Evolutionary conservation across 2,329 filamentous ascomycete genomes (phyloP), one percentile per base, ranked within the genome.

Genomic region (Botrytis hyacinthi): DNA sequence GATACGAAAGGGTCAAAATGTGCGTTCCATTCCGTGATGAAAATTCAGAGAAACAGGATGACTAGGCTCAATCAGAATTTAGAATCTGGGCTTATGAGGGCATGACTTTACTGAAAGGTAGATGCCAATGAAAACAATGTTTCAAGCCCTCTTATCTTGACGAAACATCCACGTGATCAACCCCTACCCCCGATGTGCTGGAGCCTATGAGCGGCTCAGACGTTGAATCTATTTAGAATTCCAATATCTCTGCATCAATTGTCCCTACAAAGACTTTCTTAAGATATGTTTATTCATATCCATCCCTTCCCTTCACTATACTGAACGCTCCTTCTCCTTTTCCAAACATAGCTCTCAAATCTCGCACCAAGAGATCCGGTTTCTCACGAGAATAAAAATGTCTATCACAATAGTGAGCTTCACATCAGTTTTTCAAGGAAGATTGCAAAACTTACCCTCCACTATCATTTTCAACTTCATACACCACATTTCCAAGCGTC

Each of bases 221-320:
- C 4, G 14, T 29, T 29, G 1, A 32, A 1, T 3, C 12, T 9
- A 57, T 29, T 2, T 18, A 29, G 14, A 57, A 29, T 57, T 57
- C 14, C n/a, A 18, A 4, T 57, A 57, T 51, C 5, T 51, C 26
- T 16, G 12, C 48, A 51, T n/a, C 3, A 7, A 51, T 3, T 51
- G 0, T n/a, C 26, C 2, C 12, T 51, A 7, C 2, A 4, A n/a
- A 14, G 2, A 51, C 12, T 3, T n/a, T 2, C 48, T n/a, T 3
- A 7, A 16, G 3, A n/a, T 16, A 16, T 7, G 0, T 54, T 3
- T 16, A 16, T n/a, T n/a, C 26, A 16, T 54, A 54, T n/a, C 48
- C 48, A 6, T n/a, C 1, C 12, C 48, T n/a, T 7, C 48, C 26
- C 10, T 54, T n/a, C 12, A 54, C 26, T 16, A n/a, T 54, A n/a